Evolutionary conservation across 106 monocot genomes (phyloP), one percentile per base, ranked within the genome.

Genomic region (Acorus gramineus): DNA sequence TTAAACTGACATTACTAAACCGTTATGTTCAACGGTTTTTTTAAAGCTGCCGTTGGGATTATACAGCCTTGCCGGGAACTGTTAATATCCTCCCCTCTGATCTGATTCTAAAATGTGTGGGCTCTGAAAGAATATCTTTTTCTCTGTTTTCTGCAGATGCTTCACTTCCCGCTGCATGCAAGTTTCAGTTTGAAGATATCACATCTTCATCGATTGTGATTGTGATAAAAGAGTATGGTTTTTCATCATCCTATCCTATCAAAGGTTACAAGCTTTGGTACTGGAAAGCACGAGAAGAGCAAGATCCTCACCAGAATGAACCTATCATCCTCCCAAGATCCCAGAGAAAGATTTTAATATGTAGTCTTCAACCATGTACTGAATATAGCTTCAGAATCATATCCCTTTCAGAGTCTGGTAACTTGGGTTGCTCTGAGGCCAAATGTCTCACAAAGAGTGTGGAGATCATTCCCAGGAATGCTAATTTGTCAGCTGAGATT

Each of bases 251-350:
- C 48, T 69, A 67, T 59, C 28, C 64, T 44, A 76, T 87, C 11
- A 76, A 68, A 59, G 90, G 90, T 58, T 96, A 85, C 56, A 96
- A 96, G 13, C 83, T 96, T 14, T 96, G 87, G 87, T 83, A 87
- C 55, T 74, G 75, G 62, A 80, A 85, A 69, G 81, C 76, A 68
- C 73, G 87, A 64, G 87, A 91, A 58, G 60, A 69, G 56, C 67
- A 64, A 63, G 28, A 28, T 28, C 28, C 28, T 28, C 72, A 54
- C 11, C 55, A 67, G 50, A 78, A 76, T 60, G 80, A 85, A 46
- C 91, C 96, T 55, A 79, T 78, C 50, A 67, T 85, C 42, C 75
- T 96, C 60, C 67, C 85, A 14, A 87, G 68, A 76, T 56, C 76
- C 62, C 78, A 85, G 56, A 82, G 80, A 68, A 82, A 85, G 72